A percentile compares a stretch with the other conserved stretches of the same genome.
phyloP scores from a whole-genome alignment of 139 green algal species.

The Pleodorina starrii region DNA sequence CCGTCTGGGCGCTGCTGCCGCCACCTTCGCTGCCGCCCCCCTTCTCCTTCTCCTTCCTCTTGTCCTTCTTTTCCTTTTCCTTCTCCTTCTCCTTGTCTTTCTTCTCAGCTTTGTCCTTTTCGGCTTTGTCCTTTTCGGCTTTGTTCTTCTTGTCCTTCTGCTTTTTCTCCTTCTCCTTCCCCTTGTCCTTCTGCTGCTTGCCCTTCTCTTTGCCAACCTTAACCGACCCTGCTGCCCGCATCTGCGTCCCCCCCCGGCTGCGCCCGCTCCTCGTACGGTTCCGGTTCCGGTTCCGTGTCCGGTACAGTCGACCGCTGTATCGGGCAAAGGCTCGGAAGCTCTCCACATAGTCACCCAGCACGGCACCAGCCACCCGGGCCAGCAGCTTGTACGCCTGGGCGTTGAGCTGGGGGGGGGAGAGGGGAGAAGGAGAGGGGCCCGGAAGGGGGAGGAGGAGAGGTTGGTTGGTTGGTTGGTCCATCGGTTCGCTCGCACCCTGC shows the following conservation, averaged over 20 bases:
- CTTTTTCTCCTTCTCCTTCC: neutral
- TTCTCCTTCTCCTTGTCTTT: neutral
- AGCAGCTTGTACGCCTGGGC: constrained; percentile 62
- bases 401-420: too few relatives aligned
- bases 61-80: neutral
- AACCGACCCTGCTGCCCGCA: neutral
- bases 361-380: constrained; percentile 20
- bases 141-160: neutral
- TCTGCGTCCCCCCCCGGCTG: neutral
- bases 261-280: neutral
- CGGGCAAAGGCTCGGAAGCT: neutral
- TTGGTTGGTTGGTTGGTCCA: too few relatives aligned
- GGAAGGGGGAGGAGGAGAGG: too few relatives aligned
- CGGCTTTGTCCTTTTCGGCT: neutral
- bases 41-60: neutral
- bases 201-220: neutral
- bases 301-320: neutral
- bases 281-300: neutral
- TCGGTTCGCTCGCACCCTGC: too few relatives aligned
- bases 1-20: neutral
- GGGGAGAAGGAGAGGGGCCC: too few relatives aligned
- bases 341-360: constrained; percentile 51
- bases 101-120: neutral
- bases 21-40: neutral
- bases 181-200: neutral